Evolutionary conservation across 768 basidiomycete genomes (phyloP).

Genomic region (Naganishia randhawae): DNA sequence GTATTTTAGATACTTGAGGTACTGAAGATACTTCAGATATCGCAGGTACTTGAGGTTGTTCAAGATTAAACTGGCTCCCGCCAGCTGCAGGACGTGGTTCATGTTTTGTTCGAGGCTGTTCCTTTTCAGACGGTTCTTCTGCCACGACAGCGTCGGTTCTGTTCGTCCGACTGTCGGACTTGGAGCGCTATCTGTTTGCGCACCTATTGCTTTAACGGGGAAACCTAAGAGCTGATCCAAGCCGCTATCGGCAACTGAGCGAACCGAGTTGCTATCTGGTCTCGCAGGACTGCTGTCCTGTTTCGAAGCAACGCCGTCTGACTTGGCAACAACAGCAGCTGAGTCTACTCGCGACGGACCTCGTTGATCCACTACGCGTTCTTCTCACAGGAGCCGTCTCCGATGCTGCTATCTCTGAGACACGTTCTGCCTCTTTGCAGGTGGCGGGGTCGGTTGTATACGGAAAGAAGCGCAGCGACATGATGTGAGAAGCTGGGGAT

Average conservation of each 20-base stretch:
- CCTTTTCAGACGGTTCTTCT: background rate
- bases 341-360: background rate
- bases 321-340: background rate
- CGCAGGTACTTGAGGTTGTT: background rate
- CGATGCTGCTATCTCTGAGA: background rate
- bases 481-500: background rate
- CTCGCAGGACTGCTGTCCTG: background rate
- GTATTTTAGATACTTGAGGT: constrained; percentile 3
- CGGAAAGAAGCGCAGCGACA: no score
- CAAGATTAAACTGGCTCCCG: background rate
- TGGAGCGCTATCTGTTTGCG: no score
- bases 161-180: no score
- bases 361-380: background rate
- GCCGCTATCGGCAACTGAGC: no score
- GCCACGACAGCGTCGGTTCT: background rate
- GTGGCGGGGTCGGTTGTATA: background rate
- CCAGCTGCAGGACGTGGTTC: background rate
- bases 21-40: background rate
- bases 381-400: background rate
- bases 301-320: background rate
- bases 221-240: no score
- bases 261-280: no score
- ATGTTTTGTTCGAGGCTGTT: background rate
- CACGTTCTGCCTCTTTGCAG: constrained; percentile 6
- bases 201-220: no score